Evolutionary conservation across 768 basidiomycete genomes (phyloP).

Genomic region (Pisolithus marmoratus): DNA sequence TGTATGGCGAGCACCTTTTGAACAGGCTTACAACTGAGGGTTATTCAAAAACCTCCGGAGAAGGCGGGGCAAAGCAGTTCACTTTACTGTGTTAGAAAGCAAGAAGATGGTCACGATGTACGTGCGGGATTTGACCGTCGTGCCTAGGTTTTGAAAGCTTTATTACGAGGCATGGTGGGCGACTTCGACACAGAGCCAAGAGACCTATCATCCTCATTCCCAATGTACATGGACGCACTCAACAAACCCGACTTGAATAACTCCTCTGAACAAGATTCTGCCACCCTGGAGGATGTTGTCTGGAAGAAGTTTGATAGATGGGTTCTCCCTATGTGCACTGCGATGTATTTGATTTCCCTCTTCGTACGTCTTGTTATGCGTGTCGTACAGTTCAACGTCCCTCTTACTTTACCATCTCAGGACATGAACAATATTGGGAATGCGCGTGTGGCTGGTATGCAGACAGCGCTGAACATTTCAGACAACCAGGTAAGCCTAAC

Average conservation of each 20-base stretch:
- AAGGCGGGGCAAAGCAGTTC: too few relatives aligned
- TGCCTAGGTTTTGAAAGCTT: too few relatives aligned
- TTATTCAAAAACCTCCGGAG: too few relatives aligned
- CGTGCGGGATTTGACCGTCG: too few relatives aligned
- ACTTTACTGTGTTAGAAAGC: too few relatives aligned
- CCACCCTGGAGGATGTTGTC: conserved; percentile 33
- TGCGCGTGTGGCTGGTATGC: conserved; percentile 55
- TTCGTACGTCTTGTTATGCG: conserved; percentile 32
- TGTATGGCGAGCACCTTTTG: too few relatives aligned
- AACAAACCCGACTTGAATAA: conserved; percentile 3
- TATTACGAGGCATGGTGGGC: too few relatives aligned
- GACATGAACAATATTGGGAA: conserved; percentile 46
- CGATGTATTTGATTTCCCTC: conserved; percentile 50
- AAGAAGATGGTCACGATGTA: too few relatives aligned
- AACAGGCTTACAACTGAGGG: too few relatives aligned
- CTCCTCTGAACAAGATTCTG: conserved; percentile 11
- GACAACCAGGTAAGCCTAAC: conserved; percentile 18
- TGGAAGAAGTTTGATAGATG: conserved; percentile 47
- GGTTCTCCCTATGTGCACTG: conserved; percentile 43
- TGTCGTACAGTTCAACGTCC: neutral
- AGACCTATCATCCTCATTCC: neutral
- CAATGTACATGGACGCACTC: conserved; percentile 5
- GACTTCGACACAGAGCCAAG: conserved; percentile 1
- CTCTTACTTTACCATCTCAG: conserved; percentile 12
- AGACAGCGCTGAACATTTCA: conserved; percentile 37